Evolutionary conservation across 805 yeast species (phyloP), one percentile per base, ranked within the genome.

Genomic region (Torulaspora franciscae): DNA sequence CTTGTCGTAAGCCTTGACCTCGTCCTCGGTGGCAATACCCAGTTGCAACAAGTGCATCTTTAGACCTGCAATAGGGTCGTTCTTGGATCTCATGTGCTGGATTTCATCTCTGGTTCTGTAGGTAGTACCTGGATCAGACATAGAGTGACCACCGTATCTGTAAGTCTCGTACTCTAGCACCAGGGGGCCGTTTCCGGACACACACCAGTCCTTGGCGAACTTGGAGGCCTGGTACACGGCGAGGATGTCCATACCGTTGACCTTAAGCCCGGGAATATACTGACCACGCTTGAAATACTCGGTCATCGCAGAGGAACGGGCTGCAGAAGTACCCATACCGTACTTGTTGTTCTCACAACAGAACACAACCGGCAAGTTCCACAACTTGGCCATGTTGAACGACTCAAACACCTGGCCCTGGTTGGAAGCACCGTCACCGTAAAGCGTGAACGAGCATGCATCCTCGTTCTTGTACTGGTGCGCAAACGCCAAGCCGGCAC

Each of bases 91-190:
- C 97, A 93, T 90, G 77, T 91, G 91, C 76, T 90, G 97, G 59
- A 93, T 93, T 77, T 93, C 99, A 75, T 93, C 99, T 78, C 99
- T 90, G 67, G 99, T 93, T 81, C 99, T 85, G 83, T 93, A 93
- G 57, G 99, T 93, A 70, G 99, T 93, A 79, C 99, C 99, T 64
- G 99, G 99, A 74, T 93, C 99, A 58, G 98, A 91, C 98, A 93
- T 93, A 59, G 99, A 93, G 81, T 93, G 99, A 71, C 99, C 99
- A 77, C 98, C 98, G 70, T 93, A 93, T 79, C 99, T 85, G 76
- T 93, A 93, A 60, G 99, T 93, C 76, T 90, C 97, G 73, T 85
- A 93, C 77, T 93, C 99, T 58, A 93, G 66, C 43, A 93, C 96
- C 58, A 93, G 72, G 54, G 99, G 99, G 55, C 98, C 99, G 65